phyloP scores from a whole-genome alignment of 345 rosid genomes.

The Orychophragmus violaceus region DNA sequence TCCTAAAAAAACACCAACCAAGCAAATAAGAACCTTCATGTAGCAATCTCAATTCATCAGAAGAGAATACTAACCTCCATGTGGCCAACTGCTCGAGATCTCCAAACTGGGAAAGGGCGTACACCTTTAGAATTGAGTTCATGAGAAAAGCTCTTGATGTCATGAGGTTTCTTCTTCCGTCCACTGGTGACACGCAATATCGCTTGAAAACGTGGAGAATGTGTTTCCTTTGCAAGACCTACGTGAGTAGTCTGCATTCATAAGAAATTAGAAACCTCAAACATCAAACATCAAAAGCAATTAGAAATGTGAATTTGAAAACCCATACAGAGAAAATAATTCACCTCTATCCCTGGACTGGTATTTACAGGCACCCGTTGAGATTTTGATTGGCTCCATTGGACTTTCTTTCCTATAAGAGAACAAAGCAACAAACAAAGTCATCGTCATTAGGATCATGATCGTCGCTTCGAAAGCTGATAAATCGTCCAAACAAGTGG shows the following conservation, averaged over 20 bases:
- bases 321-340: conserved; percentile 4
- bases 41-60: too few relatives aligned
- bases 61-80: conserved; percentile 57
- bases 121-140: conserved; percentile 98
- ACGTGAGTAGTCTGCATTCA: conserved; percentile 50
- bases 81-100: conserved; percentile 77
- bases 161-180: conserved; percentile 70
- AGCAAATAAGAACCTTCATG: too few relatives aligned
- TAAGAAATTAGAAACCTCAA: not conserved
- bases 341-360: conserved; percentile 68
- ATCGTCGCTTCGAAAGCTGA: not conserved
- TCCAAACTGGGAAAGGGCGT: conserved; percentile 81
- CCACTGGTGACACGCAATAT: conserved; percentile 79
- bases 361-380: conserved; percentile 37
- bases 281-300: not conserved
- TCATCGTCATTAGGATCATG: not conserved
- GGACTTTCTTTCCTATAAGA: conserved; percentile 48
- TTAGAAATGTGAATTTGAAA: not conserved
- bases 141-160: conserved; percentile 93
- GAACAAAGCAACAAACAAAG: conserved; percentile 6
- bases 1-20: too few relatives aligned
- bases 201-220: conserved; percentile 84
- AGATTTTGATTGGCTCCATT: conserved; percentile 67
- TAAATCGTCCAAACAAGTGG: too few relatives aligned
- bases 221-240: conserved; percentile 69